Base-by-base conservation (phyloP, 768 basidiomycete genomes). In the Chalciporus sphaerocephalus region DNA sequence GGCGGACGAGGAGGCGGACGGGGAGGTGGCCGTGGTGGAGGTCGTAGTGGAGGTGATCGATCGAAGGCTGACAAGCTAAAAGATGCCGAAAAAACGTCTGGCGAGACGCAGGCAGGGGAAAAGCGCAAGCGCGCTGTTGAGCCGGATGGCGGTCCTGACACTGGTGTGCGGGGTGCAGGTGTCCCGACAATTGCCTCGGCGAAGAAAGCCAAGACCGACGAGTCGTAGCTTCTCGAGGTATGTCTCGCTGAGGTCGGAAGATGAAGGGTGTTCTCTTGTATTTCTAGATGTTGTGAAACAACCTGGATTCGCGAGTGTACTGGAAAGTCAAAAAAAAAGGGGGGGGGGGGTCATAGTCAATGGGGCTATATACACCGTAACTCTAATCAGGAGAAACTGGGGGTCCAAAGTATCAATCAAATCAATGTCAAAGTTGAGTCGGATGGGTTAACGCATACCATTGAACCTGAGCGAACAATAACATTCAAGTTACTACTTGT, bases 41-140 rank as follows among this genome's bases (percentile, higher is more conserved):
- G 60, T 2, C 59, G 65, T 6, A 50, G 59, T 0, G 58, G 64
- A 32, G 54, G 62, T 13, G 59, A 52, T 35, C 50, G 58, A 37
- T 52, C 43, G 2, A 58, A 46, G 33, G 33, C 43, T 13, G 39
- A 40, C 27, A 52, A 49, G 17, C 50, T 47, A 15, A 56, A 43
- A 3, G 52, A 47, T 9, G 58, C 51, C 4, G 48, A 50, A 10
- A 54, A 67, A 10, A 52, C 39, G 5, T 40, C 60, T 16, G 69
- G 60, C 4, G 75, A 69, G 7, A 79, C 78, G 33, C 69, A 70
- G 47, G 62, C 69, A 2, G 86, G 85, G 22, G 85, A 85, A 52
- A 91, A 91, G 70, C 72, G 87, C 48, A 91, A 89, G 62, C 78
- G 85, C 30, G 81, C 75, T 1, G 72, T 86, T 0, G 87, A 89